Percentiles rank a stretch among this genome's conserved stretches.
Conservation (phyloP, 495 filamentous ascomycete genomes). For the Hyaloscypha bicolor region DNA sequence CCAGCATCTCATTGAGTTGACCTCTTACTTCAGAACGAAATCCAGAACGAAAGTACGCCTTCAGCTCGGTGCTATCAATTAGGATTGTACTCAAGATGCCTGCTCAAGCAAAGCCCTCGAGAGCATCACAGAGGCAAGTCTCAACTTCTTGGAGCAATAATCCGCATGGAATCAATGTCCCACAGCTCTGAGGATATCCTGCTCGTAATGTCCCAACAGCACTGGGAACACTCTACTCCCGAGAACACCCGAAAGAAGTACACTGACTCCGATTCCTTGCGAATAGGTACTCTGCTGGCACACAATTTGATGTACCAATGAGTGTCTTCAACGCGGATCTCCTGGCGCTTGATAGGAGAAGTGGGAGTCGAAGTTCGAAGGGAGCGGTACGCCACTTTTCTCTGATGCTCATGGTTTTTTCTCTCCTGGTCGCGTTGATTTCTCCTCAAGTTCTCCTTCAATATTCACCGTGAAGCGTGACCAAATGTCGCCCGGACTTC, state of each 20-base stretch:
- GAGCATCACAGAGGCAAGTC: background rate
- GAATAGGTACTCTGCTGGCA: background rate
- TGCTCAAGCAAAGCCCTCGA: background rate
- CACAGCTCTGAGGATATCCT: too few relatives aligned
- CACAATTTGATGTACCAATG: constrained; percentile 11
- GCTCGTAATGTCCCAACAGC: too few relatives aligned
- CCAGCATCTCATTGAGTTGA: background rate
- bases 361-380: background rate
- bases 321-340: constrained; percentile 7
- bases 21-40: background rate
- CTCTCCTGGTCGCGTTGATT: too few relatives aligned
- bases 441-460: too few relatives aligned
- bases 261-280: too few relatives aligned
- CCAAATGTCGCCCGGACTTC: too few relatives aligned
- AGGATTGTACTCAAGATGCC: background rate
- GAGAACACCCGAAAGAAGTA: too few relatives aligned
- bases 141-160: too few relatives aligned
- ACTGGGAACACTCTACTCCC: too few relatives aligned
- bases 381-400: background rate
- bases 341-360: background rate
- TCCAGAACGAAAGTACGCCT: background rate
- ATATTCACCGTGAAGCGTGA: too few relatives aligned
- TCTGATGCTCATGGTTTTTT: background rate
- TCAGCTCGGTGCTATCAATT: background rate
- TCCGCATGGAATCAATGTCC: too few relatives aligned